Evolutionary conservation across 495 filamentous ascomycete species (phyloP), one percentile per base, ranked within the genome.

Genomic region (Tuber indicum): DNA sequence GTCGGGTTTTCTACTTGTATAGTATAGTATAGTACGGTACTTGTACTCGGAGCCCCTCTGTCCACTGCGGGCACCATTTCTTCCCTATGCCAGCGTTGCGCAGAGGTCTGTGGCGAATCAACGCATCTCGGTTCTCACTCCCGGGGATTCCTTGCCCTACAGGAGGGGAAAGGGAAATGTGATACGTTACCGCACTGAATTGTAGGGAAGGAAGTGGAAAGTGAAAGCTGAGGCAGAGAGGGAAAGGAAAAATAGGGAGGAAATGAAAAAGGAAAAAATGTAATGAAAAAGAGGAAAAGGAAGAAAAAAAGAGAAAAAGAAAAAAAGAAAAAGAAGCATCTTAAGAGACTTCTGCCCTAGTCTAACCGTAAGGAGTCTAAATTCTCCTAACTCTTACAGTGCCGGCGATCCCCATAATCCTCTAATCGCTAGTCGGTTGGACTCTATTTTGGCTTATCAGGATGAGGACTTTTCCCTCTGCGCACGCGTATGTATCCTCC

Each of bases 301-400:
- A 36, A 66, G 32, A 36, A 19, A 7, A 66, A 32, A 3, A 32
- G 32, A 16, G 2, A 32, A 12, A 14, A 66, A 32, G 3, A 19
- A 36, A 32, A 17, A 19, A 36, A 66, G 10, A 36, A 36, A 36
- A 36, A 66, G 16, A 66, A 32, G 14, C 26, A 36, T 66, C 58
- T 32, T 14, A 17, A 66, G 32, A 66, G 58, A 66, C 32, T 66
- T 36, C 58, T 36, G 12, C 58, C 58, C 58, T 66, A 66, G 58
- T 36, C 58, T 66, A 66, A 66, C 58, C 58, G 58, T 66, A 66
- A 66, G 32, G 58, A 66, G 58, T 66, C 58, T 66, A 66, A 66
- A 66, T 66, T 66, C 58, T 66, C 58, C 58, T 66, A 66, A 66
- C 58, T 66, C 32, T 66, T 66, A 36, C 58, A 36, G 10, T 66